Conservation (phyloP, 495 filamentous ascomycete species). For the Penicillium daleae region DNA sequence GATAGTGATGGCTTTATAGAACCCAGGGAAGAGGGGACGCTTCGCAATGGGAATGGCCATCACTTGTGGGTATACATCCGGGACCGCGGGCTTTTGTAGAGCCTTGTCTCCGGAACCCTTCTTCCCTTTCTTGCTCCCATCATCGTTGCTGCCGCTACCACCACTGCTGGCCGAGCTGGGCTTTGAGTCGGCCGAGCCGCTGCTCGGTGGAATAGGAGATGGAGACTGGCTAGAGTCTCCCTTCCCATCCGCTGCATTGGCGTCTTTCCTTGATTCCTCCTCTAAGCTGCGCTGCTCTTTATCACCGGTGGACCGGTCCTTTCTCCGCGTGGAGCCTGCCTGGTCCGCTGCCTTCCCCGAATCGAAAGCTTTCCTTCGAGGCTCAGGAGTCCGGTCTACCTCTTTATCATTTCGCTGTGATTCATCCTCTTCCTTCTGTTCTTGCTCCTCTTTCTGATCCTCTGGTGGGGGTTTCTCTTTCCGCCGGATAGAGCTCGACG, state of each 20-base stretch:
- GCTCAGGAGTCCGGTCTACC: constrained; percentile 31
- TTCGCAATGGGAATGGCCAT: constrained; percentile 99
- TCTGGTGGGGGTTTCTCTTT: constrained; percentile 50
- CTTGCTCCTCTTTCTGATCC: constrained; percentile 42
- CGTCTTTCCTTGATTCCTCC: constrained; percentile 48
- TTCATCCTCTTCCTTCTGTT: constrained; percentile 39
- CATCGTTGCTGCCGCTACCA: constrained; percentile 53
- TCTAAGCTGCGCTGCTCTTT: constrained; percentile 45
- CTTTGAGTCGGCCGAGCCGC: constrained; percentile 48
- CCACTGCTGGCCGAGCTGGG: constrained; percentile 52
- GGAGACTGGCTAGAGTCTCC: constrained; percentile 47
- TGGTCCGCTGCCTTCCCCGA: constrained; percentile 37
- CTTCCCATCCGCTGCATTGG: constrained; percentile 42
- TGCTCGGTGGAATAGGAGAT: constrained; percentile 51
- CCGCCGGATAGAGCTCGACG: constrained; percentile 43
- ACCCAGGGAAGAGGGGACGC: constrained; percentile 93
- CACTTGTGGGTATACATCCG: constrained; percentile 96
- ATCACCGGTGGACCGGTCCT: constrained; percentile 41
- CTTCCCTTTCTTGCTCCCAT: constrained; percentile 60
- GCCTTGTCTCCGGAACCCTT: constrained; percentile 70
- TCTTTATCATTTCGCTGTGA: constrained; percentile 39
- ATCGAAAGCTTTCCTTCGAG: constrained; percentile 44
- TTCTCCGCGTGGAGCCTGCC: constrained; percentile 39
- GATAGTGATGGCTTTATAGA: constrained; percentile 98
- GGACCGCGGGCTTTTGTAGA: constrained; percentile 82